Evolutionary conservation across 805 yeast species (phyloP), one percentile per base, ranked within the genome.

Genomic region (Teunomyces pallodes): DNA sequence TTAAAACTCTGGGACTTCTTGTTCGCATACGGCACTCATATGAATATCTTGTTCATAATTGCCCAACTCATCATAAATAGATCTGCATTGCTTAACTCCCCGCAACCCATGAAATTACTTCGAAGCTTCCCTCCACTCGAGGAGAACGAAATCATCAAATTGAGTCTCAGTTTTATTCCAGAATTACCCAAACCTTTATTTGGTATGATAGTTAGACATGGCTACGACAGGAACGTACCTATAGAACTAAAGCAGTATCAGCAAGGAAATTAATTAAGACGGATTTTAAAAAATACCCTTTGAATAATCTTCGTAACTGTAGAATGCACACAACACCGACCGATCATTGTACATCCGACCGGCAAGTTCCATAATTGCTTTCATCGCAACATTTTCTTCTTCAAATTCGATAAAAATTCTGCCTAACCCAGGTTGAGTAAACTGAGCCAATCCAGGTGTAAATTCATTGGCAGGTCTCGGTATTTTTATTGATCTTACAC

Each of bases 1-100:
- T 66, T 90, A 33, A 79, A 82, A 49, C 72, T 90, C 13, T 90
- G 97, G 97, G 97, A 90, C 63, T 87, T 90, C 54, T 67, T 90
- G 56, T 86, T 90, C 65, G 96, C 97, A 3, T 90, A 88, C 58
- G 97, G 97, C 0, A 81, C 87, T 14, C 96, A 91, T 59, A 77
- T 90, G 83, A 90, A 91, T 66, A 79, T 91, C 27, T 70, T 91
- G 33, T 86, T 90, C 55, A 81, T 90, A 2, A 88, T 90, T 7
- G 92, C 97, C 1, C 96, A 88, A 61, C 68, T 90, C 17, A 82
- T 87, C 4, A 71, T 85, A 36, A 83, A 86, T 50, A 72, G 97
- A 48, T 77, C 82, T 8, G 67, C 75, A 28, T 68, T 90, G n/a
- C 64, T 91, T 47, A 69, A 68, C 12, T 75, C 85, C 7, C 66